Percentiles rank a stretch among this genome's conserved stretches.
Evolutionary conservation across 2,329 filamentous ascomycete genomes (phyloP).

Genomic region (Grosmannia huntii): DNA sequence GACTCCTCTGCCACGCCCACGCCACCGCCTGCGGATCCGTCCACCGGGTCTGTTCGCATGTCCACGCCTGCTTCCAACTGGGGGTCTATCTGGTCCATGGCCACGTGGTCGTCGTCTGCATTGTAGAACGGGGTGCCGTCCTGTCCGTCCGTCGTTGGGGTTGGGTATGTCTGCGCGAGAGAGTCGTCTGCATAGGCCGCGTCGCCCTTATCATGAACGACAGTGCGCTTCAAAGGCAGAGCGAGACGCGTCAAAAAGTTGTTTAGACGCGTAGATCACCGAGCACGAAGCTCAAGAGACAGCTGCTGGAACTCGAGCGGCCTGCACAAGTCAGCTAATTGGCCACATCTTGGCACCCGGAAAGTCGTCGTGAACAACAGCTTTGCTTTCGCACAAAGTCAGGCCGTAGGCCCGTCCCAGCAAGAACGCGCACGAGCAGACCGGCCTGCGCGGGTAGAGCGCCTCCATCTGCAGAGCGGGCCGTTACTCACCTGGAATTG

Average conservation of each 20-base stretch:
- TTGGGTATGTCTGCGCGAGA: conserved; percentile 30
- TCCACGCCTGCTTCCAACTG: conserved; percentile 14
- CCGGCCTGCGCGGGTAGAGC: neutral
- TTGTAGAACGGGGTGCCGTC: conserved; percentile 30
- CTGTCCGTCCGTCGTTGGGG: conserved; percentile 30
- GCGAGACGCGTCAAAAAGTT: neutral
- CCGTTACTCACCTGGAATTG: conserved; percentile 9
- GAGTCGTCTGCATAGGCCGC: conserved; percentile 21
- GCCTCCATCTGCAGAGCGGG: neutral
- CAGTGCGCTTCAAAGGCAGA: neutral
- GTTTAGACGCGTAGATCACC: too few species aligned
- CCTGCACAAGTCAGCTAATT: neutral
- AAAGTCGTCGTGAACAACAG: too few species aligned
- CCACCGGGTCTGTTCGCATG: conserved; percentile 9
- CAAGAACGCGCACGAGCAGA: neutral
- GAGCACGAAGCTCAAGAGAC: neutral
- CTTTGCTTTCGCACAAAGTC: too few species aligned
- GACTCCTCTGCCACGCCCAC: conserved; percentile 1
- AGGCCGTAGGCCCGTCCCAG: neutral
- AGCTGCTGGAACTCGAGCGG: neutral
- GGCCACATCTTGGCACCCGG: neutral
- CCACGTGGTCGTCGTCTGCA: conserved; percentile 5
- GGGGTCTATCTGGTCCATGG: conserved; percentile 18
- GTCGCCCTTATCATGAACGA: conserved; percentile 18
- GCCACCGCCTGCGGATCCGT: neutral